Conservation (phyloP, 139 green algal species). For the Chlamydomonas asymmetrica region DNA sequence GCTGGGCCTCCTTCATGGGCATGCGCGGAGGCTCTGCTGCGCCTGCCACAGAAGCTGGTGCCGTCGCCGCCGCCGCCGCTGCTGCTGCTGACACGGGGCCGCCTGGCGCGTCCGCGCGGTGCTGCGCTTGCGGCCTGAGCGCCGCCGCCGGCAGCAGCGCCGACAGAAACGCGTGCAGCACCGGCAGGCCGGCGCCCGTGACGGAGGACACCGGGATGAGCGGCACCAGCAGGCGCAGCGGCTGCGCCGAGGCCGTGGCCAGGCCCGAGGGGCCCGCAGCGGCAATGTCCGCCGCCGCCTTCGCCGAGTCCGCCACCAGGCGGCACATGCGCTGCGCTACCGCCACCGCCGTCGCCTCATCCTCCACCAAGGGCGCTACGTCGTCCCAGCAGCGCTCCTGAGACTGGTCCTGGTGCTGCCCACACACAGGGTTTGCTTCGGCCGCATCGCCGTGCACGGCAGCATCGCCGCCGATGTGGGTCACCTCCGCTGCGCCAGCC, state of each 20-base stretch:
- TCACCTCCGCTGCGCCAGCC: neutral
- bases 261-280: too few species aligned
- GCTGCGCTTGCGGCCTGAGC: neutral
- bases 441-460: neutral
- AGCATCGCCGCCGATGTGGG: neutral
- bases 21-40: neutral
- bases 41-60: conserved; percentile 1
- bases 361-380: conserved; percentile 4
- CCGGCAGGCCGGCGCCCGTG: conserved; percentile 57
- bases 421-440: too few species aligned
- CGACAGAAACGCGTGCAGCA: conserved; percentile 76
- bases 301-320: conserved; percentile 14
- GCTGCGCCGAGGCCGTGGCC: conserved; percentile 1
- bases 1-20: neutral
- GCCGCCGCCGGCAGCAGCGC: conserved; percentile 39
- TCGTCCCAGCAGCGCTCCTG: too few species aligned
- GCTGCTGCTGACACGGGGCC: neutral
- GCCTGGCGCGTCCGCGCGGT: neutral
- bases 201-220: conserved; percentile 70
- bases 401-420: too few species aligned
- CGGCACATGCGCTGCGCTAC: conserved; percentile 7
- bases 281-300: too few species aligned
- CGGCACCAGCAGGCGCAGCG: conserved; percentile 43
- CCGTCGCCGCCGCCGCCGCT: neutral
- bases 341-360: conserved; percentile 6